Base-by-base conservation (phyloP, 2,329 filamentous ascomycete genomes). In the Pseudogymnoascus sp. region DNA sequence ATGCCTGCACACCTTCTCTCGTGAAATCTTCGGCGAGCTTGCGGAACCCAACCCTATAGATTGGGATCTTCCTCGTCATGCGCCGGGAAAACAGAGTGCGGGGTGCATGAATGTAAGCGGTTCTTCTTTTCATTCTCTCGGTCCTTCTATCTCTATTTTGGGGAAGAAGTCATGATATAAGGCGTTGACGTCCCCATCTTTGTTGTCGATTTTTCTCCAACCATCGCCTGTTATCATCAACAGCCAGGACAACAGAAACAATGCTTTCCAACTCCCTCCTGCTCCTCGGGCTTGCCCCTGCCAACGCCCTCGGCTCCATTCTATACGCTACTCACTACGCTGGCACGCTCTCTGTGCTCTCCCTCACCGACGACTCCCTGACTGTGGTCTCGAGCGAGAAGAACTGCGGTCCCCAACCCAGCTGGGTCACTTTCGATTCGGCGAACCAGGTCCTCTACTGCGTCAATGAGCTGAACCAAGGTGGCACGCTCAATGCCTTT, bases 371-470 rank as follows among this genome's bases (percentile, higher is more conserved):
- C 42, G 71, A 67, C 1, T 70, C 71, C 27, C 62, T 65, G 15
- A 76, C 67, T 65, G 62, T 70, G 4, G 25, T 51, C 2, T 51
- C 44, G 25, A 51, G 44, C 44, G 44, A 31, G 25, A 15, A 31
- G 13, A 31, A 31, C n/a, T 51, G 44, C 44, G 74, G 74, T 13
- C 78, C 77, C 64, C 75, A 74, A 3, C 68, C 71, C 15, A 76
- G 74, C 8, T 82, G 79, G 79, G 69, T 81, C 33, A 77, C 77
- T n/a, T 69, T 74, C 29, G 76, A 80, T 63, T 65, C 72, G 5
- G 65, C 69, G 4, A 70, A 70, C 59, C 70, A 72, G 41, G 71
- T 72, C n/a, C 68, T 81, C 25, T 77, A 76, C 68, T 78, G 76
- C 68, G 63, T 78, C 3, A 78, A 81, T 62, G 79, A 82, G 68